phyloP scores from a whole-genome alignment of 2,329 filamentous ascomycete genomes.

The Orbilia blumenaviensis region DNA sequence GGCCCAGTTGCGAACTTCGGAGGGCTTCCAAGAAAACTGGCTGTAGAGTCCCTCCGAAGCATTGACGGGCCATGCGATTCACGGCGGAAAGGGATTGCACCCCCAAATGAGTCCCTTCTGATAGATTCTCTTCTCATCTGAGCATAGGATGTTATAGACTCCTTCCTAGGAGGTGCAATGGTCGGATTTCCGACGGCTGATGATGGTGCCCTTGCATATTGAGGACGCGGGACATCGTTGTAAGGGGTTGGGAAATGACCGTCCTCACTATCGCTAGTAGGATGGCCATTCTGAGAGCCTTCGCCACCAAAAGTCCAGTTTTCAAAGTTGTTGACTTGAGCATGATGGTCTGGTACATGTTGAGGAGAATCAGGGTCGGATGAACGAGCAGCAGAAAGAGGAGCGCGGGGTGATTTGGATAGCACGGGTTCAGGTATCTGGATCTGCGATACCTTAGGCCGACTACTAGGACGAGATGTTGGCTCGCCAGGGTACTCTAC shows the following conservation, averaged over 20 bases:
- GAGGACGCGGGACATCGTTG: slow-evolving; percentile 31
- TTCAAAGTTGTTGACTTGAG: slow-evolving; percentile 20
- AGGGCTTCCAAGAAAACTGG: slow-evolving; percentile 38
- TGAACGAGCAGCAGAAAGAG: slow-evolving; percentile 13
- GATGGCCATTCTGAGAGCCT: not conserved
- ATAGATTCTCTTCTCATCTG: slow-evolving; percentile 45
- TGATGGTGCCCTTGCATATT: slow-evolving; percentile 41
- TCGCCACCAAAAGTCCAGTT: slow-evolving; percentile 36
- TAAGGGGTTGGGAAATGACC: slow-evolving; percentile 32
- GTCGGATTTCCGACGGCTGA: slow-evolving; percentile 42
- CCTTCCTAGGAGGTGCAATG: slow-evolving; percentile 19
- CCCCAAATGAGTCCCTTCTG: slow-evolving; percentile 42
- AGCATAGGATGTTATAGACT: slow-evolving; percentile 39
- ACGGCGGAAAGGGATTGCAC: slow-evolving; percentile 1
- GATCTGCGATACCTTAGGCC: slow-evolving; percentile 33
- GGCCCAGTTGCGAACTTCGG: slow-evolving; percentile 49
- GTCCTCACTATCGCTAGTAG: not conserved
- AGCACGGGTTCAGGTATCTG: slow-evolving; percentile 30
- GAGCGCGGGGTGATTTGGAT: slow-evolving; percentile 20
- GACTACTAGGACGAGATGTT: not conserved
- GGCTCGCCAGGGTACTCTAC: slow-evolving; percentile 37
- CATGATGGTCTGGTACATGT: not conserved
- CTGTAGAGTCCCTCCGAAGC: slow-evolving; percentile 40
- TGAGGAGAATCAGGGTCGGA: slow-evolving; percentile 19
- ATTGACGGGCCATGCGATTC: slow-evolving; percentile 44